These are phyloP conservation scores for Leccinum cinnamomeum DNA, from an alignment of 1,284 basidiomycete genomes.

Conservation along the genomic window DNA sequence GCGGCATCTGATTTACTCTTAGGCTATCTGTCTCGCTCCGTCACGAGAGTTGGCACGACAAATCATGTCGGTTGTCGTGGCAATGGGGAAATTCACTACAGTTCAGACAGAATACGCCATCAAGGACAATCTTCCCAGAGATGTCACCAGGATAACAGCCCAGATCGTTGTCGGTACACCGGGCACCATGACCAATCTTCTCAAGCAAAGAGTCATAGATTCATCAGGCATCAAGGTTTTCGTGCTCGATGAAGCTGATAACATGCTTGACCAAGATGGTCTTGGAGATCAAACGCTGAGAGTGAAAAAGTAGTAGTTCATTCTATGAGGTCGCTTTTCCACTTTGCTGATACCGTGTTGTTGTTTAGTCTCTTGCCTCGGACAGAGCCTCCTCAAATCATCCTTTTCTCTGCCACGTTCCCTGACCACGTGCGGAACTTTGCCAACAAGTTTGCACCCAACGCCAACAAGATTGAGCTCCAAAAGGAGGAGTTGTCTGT, in stretches of 20 bases:
- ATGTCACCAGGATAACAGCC: constrained; percentile 74
- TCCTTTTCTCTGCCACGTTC: constrained; percentile 99
- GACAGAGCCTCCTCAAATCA: constrained; percentile 68
- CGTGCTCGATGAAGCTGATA: constrained; percentile 98
- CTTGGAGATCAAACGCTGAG: constrained; percentile 95
- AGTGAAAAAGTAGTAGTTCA: constrained; percentile 80
- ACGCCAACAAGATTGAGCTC: constrained; percentile 95
- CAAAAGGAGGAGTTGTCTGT: constrained; percentile 94
- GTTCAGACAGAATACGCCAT: constrained; percentile 95
- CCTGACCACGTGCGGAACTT: constrained; percentile 90
- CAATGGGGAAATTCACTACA: constrained; percentile 94
- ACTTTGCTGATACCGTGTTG: constrained; percentile 9
- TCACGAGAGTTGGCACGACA: constrained; percentile 97
- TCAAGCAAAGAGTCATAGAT: constrained; percentile 74
- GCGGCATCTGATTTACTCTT: constrained; percentile 9
- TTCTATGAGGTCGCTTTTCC: neutral
- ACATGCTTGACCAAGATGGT: constrained; percentile 96
- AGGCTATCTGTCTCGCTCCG: constrained; percentile 93
- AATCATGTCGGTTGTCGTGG: constrained; percentile 92
- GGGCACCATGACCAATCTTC: constrained; percentile 90
- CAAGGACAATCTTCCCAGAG: constrained; percentile 75
- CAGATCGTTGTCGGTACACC: constrained; percentile 97
- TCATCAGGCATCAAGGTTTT: constrained; percentile 86
- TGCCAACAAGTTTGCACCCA: constrained; percentile 90
- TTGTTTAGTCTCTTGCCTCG: constrained; percentile 63